phyloP scores from a whole-genome alignment of 495 filamentous ascomycete genomes.

The Collariella sp. region DNA sequence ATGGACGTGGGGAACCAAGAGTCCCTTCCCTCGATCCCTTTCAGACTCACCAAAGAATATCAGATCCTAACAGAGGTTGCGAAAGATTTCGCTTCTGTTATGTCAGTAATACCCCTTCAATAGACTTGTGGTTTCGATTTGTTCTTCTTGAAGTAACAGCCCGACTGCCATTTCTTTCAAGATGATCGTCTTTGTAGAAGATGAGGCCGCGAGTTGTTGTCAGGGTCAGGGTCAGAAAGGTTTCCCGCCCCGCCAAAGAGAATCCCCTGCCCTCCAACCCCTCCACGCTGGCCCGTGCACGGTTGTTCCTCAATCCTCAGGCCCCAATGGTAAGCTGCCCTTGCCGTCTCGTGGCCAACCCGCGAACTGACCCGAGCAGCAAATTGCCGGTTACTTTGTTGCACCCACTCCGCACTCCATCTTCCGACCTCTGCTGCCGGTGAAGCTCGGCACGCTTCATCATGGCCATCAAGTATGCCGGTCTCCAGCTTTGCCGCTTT shows the following conservation, averaged over 20 bases:
- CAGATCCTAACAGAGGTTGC: too few relatives aligned
- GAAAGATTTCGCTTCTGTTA: too few relatives aligned
- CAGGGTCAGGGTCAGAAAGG: too few relatives aligned
- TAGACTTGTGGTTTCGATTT: too few relatives aligned
- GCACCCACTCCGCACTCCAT: slow-evolving; percentile 4
- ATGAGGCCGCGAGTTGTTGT: too few relatives aligned
- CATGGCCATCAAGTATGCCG: slow-evolving; percentile 20
- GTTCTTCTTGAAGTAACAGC: too few relatives aligned
- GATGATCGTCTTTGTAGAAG: too few relatives aligned
- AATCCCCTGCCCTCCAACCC: slow-evolving; percentile 1
- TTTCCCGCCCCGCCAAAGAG: not conserved
- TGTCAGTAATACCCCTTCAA: too few relatives aligned
- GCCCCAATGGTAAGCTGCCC: not conserved
- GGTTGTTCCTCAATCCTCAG: slow-evolving; percentile 14
- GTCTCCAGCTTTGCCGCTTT: not conserved
- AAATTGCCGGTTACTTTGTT: slow-evolving; percentile 1
- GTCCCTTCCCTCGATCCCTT: too few relatives aligned
- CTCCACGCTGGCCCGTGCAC: slow-evolving; percentile 2
- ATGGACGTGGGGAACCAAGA: too few relatives aligned
- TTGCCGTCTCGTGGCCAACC: slow-evolving; percentile 16
- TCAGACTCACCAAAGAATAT: too few relatives aligned
- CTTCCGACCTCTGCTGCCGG: slow-evolving; percentile 14
- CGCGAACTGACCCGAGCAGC: not conserved
- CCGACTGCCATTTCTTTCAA: too few relatives aligned
- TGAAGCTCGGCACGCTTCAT: slow-evolving; percentile 30